These are phyloP conservation scores for Atkinsonella texensis DNA, from an alignment of 2,329 filamentous ascomycete species.

Conservation along the genomic window DNA sequence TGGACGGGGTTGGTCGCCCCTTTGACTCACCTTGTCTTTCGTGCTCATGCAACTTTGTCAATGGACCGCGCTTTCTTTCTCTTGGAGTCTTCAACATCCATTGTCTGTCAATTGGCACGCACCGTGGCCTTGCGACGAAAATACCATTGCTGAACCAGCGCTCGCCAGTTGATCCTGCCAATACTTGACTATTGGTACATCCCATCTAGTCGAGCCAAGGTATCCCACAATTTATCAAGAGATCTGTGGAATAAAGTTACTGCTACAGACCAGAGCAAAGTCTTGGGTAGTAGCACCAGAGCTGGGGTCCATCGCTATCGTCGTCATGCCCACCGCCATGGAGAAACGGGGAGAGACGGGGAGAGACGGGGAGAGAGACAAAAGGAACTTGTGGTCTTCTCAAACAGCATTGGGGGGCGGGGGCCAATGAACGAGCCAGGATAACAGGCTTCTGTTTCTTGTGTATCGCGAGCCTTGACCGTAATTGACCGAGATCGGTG, in stretches of 20 bases:
- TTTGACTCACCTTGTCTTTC: not conserved
- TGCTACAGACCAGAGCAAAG: not conserved
- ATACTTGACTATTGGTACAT: not conserved
- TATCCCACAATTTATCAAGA: not conserved
- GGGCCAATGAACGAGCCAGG: constrained; percentile 3
- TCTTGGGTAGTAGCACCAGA: constrained; percentile 3
- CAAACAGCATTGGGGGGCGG: not conserved
- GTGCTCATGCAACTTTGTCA: not conserved
- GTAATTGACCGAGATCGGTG: constrained; percentile 4
- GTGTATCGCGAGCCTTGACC: not conserved
- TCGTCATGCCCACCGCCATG: not conserved
- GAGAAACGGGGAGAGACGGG: not conserved
- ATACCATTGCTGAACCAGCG: no score
- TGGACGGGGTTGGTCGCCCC: no score
- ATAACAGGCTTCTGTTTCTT: constrained; percentile 5
- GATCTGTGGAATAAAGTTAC: constrained; percentile 1
- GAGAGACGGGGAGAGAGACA: not conserved
- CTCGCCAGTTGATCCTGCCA: not conserved
- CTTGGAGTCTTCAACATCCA: no score
- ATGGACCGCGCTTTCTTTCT: no score
- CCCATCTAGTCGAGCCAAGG: constrained; percentile 1
- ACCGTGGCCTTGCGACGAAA: no score
- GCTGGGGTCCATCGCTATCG: not conserved
- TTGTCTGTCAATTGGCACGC: no score
- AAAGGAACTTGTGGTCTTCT: not conserved